Percentiles rank a stretch among this genome's conserved stretches.
Conservation (phyloP, 495 filamentous ascomycete genomes). For the Penicillium crystallinum region DNA sequence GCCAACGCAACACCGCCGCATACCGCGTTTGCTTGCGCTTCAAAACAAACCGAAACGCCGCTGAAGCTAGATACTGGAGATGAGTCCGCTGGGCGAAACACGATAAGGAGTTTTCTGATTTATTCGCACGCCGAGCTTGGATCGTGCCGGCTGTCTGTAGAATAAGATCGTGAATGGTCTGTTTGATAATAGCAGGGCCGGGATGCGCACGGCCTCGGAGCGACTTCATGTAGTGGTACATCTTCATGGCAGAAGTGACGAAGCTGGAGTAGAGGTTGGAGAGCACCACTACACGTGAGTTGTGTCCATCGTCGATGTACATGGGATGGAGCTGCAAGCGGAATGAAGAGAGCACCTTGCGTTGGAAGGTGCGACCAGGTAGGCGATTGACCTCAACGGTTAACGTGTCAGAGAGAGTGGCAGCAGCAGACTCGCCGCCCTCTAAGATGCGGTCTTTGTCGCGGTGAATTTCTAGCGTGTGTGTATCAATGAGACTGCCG, state of each 20-base stretch:
- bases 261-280: slow-evolving; percentile 71
- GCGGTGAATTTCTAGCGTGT: slow-evolving; percentile 68
- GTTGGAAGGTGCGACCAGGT: slow-evolving; percentile 69
- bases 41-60: slow-evolving; percentile 62
- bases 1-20: slow-evolving; percentile 54
- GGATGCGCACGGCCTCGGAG: slow-evolving; percentile 54
- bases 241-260: slow-evolving; percentile 71
- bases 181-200: slow-evolving; percentile 49
- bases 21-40: slow-evolving; percentile 66
- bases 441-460: slow-evolving; percentile 48
- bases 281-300: slow-evolving; percentile 61
- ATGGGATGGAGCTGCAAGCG: slow-evolving; percentile 84
- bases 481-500: slow-evolving; percentile 68
- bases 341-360: slow-evolving; percentile 74
- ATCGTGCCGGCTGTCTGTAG: slow-evolving; percentile 61
- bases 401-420: slow-evolving; percentile 52
- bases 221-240: slow-evolving; percentile 70
- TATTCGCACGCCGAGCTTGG: slow-evolving; percentile 45
- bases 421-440: slow-evolving; percentile 36
- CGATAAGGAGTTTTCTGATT: slow-evolving; percentile 29
- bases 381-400: slow-evolving; percentile 67
- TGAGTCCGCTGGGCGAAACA: slow-evolving; percentile 60
- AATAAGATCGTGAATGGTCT: slow-evolving; percentile 61
- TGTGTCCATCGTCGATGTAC: slow-evolving; percentile 83
- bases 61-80: slow-evolving; percentile 62